A percentile compares a stretch with the other conserved stretches of the same genome.
Evolutionary conservation across 352 stramenopile species (phyloP).

Genomic region (Thraustochytrium striatum): DNA sequence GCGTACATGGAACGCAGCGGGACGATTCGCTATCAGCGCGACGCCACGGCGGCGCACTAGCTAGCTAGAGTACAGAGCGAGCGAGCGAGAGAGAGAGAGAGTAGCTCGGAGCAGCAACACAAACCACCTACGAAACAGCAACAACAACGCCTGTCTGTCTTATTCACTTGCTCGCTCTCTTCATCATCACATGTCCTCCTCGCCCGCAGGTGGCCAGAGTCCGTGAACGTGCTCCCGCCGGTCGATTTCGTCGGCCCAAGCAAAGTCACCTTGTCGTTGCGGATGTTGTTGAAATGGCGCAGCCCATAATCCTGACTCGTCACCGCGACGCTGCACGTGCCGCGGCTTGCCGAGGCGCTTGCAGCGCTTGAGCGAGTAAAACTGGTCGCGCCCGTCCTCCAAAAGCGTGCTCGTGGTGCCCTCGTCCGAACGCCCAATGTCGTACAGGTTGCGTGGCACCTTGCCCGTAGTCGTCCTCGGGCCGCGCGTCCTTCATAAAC

Average conservation of each 20-base stretch:
- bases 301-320: slow-evolving; percentile 16
- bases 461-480: slow-evolving; percentile 47
- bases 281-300: background rate
- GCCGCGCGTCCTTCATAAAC: slow-evolving; percentile 50
- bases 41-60: too few relatives aligned
- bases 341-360: background rate
- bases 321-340: background rate
- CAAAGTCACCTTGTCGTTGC: slow-evolving; percentile 20
- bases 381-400: slow-evolving; percentile 15
- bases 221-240: slow-evolving; percentile 43
- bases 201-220: slow-evolving; percentile 24
- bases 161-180: too few relatives aligned
- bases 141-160: too few relatives aligned
- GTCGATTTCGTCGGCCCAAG: background rate
- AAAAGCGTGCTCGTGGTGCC: slow-evolving; percentile 21
- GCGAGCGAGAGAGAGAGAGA: too few relatives aligned
- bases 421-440: slow-evolving; percentile 57
- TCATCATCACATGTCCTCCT: too few relatives aligned
- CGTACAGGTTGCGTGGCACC: slow-evolving; percentile 58
- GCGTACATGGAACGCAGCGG: slow-evolving; percentile 57
- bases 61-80: too few relatives aligned
- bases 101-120: too few relatives aligned
- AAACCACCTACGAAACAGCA: too few relatives aligned
- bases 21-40: slow-evolving; percentile 40
- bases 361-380: slow-evolving; percentile 39